phyloP scores from a whole-genome alignment of 768 basidiomycete species.

The Mycena olivaceomarginata region DNA sequence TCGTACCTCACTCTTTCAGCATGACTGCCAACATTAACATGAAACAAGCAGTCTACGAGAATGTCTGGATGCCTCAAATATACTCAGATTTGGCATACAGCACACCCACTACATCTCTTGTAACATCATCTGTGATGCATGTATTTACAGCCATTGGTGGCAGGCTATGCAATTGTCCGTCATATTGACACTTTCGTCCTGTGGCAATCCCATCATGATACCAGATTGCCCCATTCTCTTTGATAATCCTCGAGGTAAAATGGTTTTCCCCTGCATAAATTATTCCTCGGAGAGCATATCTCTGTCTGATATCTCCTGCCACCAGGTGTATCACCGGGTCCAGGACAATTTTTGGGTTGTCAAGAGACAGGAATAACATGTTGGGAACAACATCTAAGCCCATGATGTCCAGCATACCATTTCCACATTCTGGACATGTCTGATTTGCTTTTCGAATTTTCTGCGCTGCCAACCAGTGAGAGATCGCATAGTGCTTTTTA shows the following conservation, averaged over 20 bases:
- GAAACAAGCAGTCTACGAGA: too few species aligned
- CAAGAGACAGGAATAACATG: background rate
- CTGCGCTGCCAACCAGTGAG: background rate
- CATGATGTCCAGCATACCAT: background rate
- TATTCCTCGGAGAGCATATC: background rate
- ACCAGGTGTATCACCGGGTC: background rate
- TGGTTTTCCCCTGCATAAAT: background rate
- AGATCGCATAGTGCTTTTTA: too few species aligned
- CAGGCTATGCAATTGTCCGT: background rate
- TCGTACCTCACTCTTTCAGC: too few species aligned
- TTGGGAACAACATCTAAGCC: background rate
- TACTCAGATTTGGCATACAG: too few species aligned
- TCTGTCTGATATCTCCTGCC: background rate
- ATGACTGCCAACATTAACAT: too few species aligned
- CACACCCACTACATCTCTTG: too few species aligned
- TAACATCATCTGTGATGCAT: too few species aligned
- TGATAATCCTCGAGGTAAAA: background rate
- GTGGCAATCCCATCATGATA: background rate
- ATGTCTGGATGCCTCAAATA: too few species aligned
- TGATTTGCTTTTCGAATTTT: background rate
- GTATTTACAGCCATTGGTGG: too few species aligned
- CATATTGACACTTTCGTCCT: background rate
- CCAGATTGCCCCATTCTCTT: background rate
- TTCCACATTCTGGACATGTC: background rate
- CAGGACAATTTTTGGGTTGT: background rate